Base-by-base conservation (phyloP, 2,329 filamentous ascomycete species). In the Trichoderma koningii region DNA sequence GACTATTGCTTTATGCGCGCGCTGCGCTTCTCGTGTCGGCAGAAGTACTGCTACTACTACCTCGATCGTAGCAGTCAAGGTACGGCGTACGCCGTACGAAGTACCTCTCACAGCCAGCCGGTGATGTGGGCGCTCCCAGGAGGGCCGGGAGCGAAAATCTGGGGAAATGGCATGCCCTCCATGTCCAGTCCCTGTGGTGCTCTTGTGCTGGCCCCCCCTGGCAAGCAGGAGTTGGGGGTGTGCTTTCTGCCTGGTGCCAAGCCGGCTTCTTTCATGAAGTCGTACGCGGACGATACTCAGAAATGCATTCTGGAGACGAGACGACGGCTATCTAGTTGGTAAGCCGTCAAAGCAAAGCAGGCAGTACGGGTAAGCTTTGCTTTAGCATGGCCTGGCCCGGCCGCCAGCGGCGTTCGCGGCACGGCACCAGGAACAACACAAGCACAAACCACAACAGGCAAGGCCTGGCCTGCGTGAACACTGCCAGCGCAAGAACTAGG, bases 131-230 rank as follows among this genome's bases (percentile, higher is more conserved):
- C 30, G 38, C 34, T 47, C 34, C 15, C 41, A 42, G 26, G 42
- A 50, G 63, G 50, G 50, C 55, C 28, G 48, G 34, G 47, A 47
- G 42, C 28, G 51, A 62, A 65, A 62, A 66, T 66, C 64, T 62
- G 64, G 64, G 64, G 64, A 66, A 66, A 56, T 51, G 45, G 26
- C 64, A 61, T 62, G 56, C 56, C 52, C 44, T 26, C 42, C 56
- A 61, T 55, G 51, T 47, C 56, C 47, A 15, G 34, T 52, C n/a
- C 41, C 38, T 62, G 19, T 17, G 34, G 10, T 38, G 34, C 10
- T 38, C 34, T 38, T 12, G 14, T 45, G 23, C 50, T 62, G 59
- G 59, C 26, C 26, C 28, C 55, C 42, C 50, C 48, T 38, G n/a
- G 59, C 38, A 62, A 52, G 59, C 30, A 62, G n/a, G 47, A 52